Conservation (phyloP, 352 stramenopile species). For the Globisporangium camurandrum region DNA sequence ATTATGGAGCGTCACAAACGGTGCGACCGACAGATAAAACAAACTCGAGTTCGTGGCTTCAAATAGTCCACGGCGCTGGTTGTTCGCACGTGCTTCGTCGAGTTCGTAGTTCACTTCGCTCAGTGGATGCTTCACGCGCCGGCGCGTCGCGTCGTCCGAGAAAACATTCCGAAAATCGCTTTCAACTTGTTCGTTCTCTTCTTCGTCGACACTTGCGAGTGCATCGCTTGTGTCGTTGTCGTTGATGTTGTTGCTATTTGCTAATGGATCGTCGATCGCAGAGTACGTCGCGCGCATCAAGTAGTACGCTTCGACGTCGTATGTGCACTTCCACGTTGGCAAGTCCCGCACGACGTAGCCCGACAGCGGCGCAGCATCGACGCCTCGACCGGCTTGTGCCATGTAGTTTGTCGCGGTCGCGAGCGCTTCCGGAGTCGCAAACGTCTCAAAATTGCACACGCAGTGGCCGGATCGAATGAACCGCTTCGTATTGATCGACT, state of each 20-base stretch:
- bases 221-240: slow-evolving; percentile 11
- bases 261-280: slow-evolving; percentile 39
- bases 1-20: slow-evolving; percentile 82
- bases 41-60: slow-evolving; percentile 82
- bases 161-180: slow-evolving; percentile 80
- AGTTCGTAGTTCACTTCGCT: slow-evolving; percentile 73
- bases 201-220: slow-evolving; percentile 36
- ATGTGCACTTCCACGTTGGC: slow-evolving; percentile 82
- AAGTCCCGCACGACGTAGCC: slow-evolving; percentile 82
- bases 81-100: slow-evolving; percentile 68
- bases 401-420: slow-evolving; percentile 33
- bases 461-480: slow-evolving; percentile 78
- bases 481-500: slow-evolving; percentile 67
- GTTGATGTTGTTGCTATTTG: slow-evolving; percentile 8
- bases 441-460: slow-evolving; percentile 75
- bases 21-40: slow-evolving; percentile 76
- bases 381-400: slow-evolving; percentile 17
- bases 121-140: slow-evolving; percentile 45
- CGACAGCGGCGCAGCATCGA: slow-evolving; percentile 39
- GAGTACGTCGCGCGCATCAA: slow-evolving; percentile 81
- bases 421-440: slow-evolving; percentile 62
- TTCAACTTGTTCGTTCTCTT: slow-evolving; percentile 63
- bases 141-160: slow-evolving; percentile 30
- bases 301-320: slow-evolving; percentile 85
- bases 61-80: slow-evolving; percentile 69